Conservation (phyloP, 805 yeast species). For the Saccharomycopsis selenospora region DNA sequence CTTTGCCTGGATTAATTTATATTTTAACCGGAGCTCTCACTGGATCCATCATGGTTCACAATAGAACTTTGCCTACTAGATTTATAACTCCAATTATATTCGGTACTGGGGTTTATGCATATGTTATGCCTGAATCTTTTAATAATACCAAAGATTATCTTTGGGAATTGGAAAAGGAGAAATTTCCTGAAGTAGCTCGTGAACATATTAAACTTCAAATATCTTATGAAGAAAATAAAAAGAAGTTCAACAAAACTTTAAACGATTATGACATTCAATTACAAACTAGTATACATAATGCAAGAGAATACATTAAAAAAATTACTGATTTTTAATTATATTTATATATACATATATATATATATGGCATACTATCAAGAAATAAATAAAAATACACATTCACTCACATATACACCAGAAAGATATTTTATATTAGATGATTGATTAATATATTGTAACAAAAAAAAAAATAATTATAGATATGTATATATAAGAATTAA, state of each 20-base stretch:
- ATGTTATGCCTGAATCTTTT: constrained; percentile 46
- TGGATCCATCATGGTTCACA: constrained; percentile 48
- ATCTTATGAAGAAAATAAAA: constrained; percentile 21
- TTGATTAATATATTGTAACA: no score
- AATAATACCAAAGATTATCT: constrained; percentile 28
- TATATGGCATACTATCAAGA: no score
- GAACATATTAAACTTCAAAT: constrained; percentile 23
- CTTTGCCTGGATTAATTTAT: constrained; percentile 48
- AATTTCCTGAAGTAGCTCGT: constrained; percentile 33
- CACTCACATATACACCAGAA: no score
- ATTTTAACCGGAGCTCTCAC: constrained; percentile 48
- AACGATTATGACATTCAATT: constrained; percentile 9
- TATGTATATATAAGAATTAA: no score
- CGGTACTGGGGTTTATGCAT: constrained; percentile 39
- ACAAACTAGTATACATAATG: constrained; percentile 9
- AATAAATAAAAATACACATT: no score
- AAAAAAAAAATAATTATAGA: no score
- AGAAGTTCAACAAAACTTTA: not conserved
- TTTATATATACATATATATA: not conserved
- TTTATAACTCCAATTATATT: constrained; percentile 44
- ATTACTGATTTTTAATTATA: constrained; percentile 9
- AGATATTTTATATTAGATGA: no score
- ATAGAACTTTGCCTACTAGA: constrained; percentile 41
- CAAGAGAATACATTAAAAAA: constrained; percentile 9
- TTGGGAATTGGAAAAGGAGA: constrained; percentile 29